These are phyloP conservation scores for Mucor piriformis DNA, from an alignment of 371 early-diverging fungal genomes.

Conservation along the genomic window DNA sequence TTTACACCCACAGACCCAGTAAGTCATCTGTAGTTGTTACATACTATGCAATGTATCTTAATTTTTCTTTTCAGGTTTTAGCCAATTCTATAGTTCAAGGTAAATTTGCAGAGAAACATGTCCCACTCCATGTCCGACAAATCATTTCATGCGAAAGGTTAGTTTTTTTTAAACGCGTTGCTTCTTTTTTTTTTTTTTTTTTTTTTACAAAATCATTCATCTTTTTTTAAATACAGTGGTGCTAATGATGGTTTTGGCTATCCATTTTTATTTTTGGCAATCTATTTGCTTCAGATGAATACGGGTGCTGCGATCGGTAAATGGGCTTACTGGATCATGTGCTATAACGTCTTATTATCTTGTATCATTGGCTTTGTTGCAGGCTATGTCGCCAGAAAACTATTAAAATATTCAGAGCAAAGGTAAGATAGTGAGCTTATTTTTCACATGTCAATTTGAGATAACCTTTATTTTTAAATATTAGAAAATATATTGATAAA, in stretches of 20 bases:
- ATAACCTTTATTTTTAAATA: too few relatives aligned
- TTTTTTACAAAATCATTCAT: neutral
- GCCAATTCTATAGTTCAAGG: conserved; percentile 94
- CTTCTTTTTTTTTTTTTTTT: too few relatives aligned
- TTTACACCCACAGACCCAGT: conserved; percentile 57
- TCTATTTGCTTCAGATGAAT: conserved; percentile 67
- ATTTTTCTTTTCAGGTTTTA: conserved; percentile 51
- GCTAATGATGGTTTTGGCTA: conserved; percentile 87
- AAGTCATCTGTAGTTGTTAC: neutral
- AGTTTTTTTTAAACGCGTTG: too few relatives aligned
- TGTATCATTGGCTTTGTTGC: conserved; percentile 77
- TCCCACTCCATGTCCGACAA: conserved; percentile 80
- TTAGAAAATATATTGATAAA: conserved; percentile 78
- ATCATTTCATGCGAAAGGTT: conserved; percentile 83
- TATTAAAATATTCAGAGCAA: conserved; percentile 70
- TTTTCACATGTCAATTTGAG: too few relatives aligned
- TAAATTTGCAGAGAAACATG: conserved; percentile 88
- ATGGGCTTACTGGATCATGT: conserved; percentile 73
- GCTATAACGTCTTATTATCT: conserved; percentile 77
- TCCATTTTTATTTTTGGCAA: conserved; percentile 84
- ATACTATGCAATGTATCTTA: too few relatives aligned
- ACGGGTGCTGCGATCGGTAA: conserved; percentile 66
- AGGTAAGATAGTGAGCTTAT: neutral
- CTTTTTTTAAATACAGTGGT: conserved; percentile 43
- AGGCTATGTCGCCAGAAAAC: conserved; percentile 74